Evolutionary conservation across 2,329 filamentous ascomycete species (phyloP).

Genomic region (Pseudogymnoascus sp.): DNA sequence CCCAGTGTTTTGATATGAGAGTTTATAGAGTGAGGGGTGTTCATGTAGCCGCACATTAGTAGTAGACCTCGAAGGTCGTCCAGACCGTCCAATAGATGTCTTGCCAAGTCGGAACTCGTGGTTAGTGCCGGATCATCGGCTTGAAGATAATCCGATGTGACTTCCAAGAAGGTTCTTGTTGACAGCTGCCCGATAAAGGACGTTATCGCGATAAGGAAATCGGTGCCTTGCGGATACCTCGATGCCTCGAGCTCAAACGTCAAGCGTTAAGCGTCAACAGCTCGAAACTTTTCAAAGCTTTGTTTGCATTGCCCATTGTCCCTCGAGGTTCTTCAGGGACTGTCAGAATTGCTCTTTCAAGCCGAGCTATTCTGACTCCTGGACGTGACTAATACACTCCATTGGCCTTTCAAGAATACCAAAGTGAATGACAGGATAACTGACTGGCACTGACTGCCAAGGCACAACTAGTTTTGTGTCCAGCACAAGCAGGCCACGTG

Average conservation of each 20-base stretch:
- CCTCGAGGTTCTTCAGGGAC: neutral
- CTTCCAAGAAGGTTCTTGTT: too few relatives aligned
- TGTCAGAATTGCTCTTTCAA: neutral
- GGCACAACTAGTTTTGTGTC: neutral
- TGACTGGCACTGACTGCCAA: neutral
- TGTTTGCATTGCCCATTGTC: neutral
- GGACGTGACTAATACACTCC: neutral
- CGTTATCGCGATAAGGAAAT: neutral
- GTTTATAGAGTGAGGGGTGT: neutral
- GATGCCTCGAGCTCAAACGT: neutral
- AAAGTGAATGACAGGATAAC: neutral
- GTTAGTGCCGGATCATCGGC: neutral
- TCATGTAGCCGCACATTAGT: neutral
- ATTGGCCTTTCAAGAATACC: neutral
- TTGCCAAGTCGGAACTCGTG: neutral
- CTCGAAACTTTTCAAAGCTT: neutral
- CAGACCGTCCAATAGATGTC: constrained; percentile 1
- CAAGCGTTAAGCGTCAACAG: neutral
- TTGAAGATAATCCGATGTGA: constrained; percentile 1
- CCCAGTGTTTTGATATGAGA: neutral
- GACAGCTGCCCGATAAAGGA: neutral
- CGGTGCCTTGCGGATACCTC: constrained; percentile 1
- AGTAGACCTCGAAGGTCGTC: neutral
- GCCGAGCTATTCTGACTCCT: neutral
- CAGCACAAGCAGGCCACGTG: neutral